phyloP scores from a whole-genome alignment of 179 eudicot genomes.

The Vitellaria paradoxa region DNA sequence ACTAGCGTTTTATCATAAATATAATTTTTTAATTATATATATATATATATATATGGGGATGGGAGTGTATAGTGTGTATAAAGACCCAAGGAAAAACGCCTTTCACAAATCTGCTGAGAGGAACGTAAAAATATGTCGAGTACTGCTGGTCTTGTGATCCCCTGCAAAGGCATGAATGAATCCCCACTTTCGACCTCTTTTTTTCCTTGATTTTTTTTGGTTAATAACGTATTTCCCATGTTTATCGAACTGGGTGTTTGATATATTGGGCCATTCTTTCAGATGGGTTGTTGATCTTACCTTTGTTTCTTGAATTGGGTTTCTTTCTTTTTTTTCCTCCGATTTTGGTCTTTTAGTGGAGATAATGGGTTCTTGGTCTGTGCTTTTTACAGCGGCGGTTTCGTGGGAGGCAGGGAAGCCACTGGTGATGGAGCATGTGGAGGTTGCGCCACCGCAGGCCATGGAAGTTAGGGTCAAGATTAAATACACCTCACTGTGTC shows the following conservation, averaged over 20 bases:
- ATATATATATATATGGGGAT: no score
- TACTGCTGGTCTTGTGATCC: slow-evolving; percentile 45
- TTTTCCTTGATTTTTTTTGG: background rate
- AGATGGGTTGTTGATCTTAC: background rate
- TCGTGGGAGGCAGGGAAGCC: slow-evolving; percentile 56
- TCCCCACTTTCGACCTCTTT: background rate
- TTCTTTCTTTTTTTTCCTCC: no score
- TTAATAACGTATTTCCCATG: no score
- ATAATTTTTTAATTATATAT: no score
- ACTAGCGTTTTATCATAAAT: no score
- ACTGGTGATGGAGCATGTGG: slow-evolving; percentile 42
- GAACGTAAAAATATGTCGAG: slow-evolving; percentile 17
- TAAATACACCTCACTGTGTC: slow-evolving; percentile 41
- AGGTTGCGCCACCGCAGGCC: slow-evolving; percentile 48
- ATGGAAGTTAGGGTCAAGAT: slow-evolving; percentile 46
- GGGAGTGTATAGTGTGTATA: background rate
- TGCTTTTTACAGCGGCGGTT: slow-evolving; percentile 33
- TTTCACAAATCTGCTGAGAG: background rate
- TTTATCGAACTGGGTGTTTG: no score
- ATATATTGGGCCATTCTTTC: background rate
- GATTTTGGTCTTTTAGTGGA: no score
- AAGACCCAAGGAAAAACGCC: no score
- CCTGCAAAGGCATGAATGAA: slow-evolving; percentile 36
- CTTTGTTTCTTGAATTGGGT: background rate
- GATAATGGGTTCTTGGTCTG: background rate